Evolutionary conservation across 805 yeast species (phyloP).

Genomic region (Torulaspora delbrueckii): DNA sequence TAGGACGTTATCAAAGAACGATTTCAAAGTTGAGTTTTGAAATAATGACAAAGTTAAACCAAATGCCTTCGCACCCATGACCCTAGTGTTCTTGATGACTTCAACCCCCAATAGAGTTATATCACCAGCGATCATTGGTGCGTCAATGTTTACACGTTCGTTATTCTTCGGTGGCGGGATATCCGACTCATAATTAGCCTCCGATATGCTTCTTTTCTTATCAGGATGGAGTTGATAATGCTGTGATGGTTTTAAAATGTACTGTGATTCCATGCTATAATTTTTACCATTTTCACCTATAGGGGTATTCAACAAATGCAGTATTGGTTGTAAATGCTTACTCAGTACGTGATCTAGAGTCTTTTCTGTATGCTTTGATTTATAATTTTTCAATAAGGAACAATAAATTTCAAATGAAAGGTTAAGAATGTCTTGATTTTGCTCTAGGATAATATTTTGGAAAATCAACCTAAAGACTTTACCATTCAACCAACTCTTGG

Average conservation of each 20-base stretch:
- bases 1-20: conserved; percentile 38
- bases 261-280: conserved; percentile 73
- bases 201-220: conserved; percentile 32
- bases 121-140: conserved; percentile 89
- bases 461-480: conserved; percentile 68
- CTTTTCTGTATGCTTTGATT: conserved; percentile 34
- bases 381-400: conserved; percentile 47
- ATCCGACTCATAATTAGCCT: conserved; percentile 22
- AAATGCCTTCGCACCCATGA: conserved; percentile 68
- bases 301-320: conserved; percentile 80
- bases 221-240: conserved; percentile 34
- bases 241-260: conserved; percentile 69
- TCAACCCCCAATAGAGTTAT: conserved; percentile 77
- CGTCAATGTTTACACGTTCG: conserved; percentile 78
- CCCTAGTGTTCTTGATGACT: conserved; percentile 66
- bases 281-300: conserved; percentile 88
- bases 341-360: conserved; percentile 50
- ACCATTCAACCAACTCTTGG: conserved; percentile 72
- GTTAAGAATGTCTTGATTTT: conserved; percentile 64
- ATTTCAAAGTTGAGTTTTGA: conserved; percentile 37
- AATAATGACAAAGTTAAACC: conserved; percentile 60
- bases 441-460: conserved; percentile 87
- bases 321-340: conserved; percentile 54
- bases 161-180: conserved; percentile 51
- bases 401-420: conserved; percentile 61